Evolutionary conservation across 2,329 filamentous ascomycete species (phyloP), one percentile per base, ranked within the genome.

Genomic region (Monilinia laxa): DNA sequence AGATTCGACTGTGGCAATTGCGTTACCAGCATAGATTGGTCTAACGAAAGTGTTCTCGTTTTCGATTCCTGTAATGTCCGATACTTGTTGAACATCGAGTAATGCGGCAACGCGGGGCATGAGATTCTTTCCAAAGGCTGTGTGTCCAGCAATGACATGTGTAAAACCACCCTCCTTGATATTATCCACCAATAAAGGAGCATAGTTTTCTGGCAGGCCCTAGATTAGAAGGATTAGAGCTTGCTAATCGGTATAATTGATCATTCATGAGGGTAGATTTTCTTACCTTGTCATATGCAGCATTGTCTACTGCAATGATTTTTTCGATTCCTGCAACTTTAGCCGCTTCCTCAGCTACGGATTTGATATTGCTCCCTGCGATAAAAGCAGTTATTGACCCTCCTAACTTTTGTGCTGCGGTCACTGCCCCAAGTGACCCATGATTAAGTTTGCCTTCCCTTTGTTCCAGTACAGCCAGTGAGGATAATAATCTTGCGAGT

Each of bases 1-100:
- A 3, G 93, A 97, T 79, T 98, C 91, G 68, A 99, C 93, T 12
- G 95, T 99, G 47, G 96, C 87, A 76, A 99, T 97, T 58, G 94
- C 95, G 77, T 99, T 99, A 65, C 95, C 95, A 67, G 95, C 95
- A 78, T 99, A 99, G 76, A 99, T 97, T 38, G 95, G 94, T 67
- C 95, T 90, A 65, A 97, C 90, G 75, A 99, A 99, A 16, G 92
- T 97, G 78, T 94, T 93, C 78, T 97, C 93, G 79, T 87, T 87
- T 79, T 97, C 88, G 76, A 99, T 90, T 1, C 80, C 84, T 23
- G 88, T 97, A 72, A 98, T 91, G 77, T 99, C 95, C 55, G 93
- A 97, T 69, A 99, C 88, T 77, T 96, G 93, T 80, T 97, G 93
- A 47, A 90, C 87, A 78, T 99, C 95, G 68, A 99, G 84, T 66